Evolutionary conservation across 306 rosid species (phyloP), one percentile per base, ranked within the genome.

Genomic region (Quercus mongolica): DNA sequence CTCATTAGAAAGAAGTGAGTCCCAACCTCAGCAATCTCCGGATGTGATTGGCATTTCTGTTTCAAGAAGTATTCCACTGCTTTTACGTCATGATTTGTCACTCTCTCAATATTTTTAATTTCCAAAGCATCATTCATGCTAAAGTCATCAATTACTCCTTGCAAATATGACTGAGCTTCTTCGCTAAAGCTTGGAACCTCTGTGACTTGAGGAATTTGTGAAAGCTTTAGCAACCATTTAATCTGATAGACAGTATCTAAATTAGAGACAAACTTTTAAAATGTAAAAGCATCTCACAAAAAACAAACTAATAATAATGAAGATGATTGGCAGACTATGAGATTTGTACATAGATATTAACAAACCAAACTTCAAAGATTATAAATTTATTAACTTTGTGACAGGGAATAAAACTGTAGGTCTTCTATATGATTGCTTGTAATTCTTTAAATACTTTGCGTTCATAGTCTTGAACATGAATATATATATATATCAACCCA

Each of bases 51-150:
- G 70, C 95, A 94, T 62, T 88, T 94, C 79, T 85, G 90, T 77
- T 94, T 94, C 90, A 94, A 87, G 88, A 87, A 90, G 78, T 94
- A 94, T 83, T 94, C 98, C 62, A 91, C 97, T 17, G 98, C 98
- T 85, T 94, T 94, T 1, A 94, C 97, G 82, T 94, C 98, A 76
- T 94, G 98, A 73, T 94, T 91, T 3, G 95, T 94, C 59, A 85
- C 90, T 82, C 59, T 89, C 90, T 94, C 98, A 78, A 91, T 89
- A 57, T 80, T 86, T 78, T 94, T 90, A 21, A 94, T 77, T 82
- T 90, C 98, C 81, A 80, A 76, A 2, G 97, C 98, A 75, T 94
- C 98, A 49, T 49, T 67, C 30, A 82, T 79, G 26, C 86, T 69
- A 79, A 94, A 91, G 18, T 70, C 86, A 49, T 86, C 88, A 77